phyloP scores from a whole-genome alignment of 2,329 filamentous ascomycete genomes.

The Neopestalotiopsis sp. region DNA sequence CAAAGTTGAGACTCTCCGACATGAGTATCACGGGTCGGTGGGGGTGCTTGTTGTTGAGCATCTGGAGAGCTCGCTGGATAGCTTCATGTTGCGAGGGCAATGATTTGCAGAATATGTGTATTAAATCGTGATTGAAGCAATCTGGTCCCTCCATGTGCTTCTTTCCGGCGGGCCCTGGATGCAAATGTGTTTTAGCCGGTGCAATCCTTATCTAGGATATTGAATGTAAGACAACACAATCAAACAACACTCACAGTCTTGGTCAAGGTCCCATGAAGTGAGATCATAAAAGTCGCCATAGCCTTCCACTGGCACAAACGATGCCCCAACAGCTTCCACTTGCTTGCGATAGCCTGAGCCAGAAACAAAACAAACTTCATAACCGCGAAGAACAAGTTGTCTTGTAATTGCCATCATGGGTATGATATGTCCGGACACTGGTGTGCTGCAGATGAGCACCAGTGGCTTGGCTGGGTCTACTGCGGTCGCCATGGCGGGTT shows the following conservation, averaged over 20 bases:
- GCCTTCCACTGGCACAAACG: slow-evolving; percentile 17
- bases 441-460: slow-evolving; percentile 25
- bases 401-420: slow-evolving; percentile 34
- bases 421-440: slow-evolving; percentile 26
- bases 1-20: slow-evolving; percentile 19
- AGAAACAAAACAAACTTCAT: slow-evolving; percentile 25
- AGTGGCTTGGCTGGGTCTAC: slow-evolving; percentile 21
- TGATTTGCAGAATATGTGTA: slow-evolving; percentile 22
- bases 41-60: slow-evolving; percentile 14
- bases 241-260: slow-evolving; percentile 8
- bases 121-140: slow-evolving; percentile 21
- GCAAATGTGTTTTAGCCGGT: neutral
- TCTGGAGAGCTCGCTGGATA: slow-evolving; percentile 17
- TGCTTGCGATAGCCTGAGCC: slow-evolving; percentile 23
- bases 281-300: slow-evolving; percentile 21
- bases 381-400: slow-evolving; percentile 28
- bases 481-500: neutral
- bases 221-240: too few relatives aligned
- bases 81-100: slow-evolving; percentile 21
- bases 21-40: slow-evolving; percentile 16
- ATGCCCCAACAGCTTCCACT: slow-evolving; percentile 27
- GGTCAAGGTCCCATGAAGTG: slow-evolving; percentile 20
- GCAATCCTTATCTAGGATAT: rapidly evolving
- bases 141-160: slow-evolving; percentile 16
- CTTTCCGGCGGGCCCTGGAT: slow-evolving; percentile 13